Percentiles rank a stretch among this genome's conserved stretches.
Evolutionary conservation across 2,329 filamentous ascomycete genomes (phyloP).

Genomic region (Epichloe scottii): DNA sequence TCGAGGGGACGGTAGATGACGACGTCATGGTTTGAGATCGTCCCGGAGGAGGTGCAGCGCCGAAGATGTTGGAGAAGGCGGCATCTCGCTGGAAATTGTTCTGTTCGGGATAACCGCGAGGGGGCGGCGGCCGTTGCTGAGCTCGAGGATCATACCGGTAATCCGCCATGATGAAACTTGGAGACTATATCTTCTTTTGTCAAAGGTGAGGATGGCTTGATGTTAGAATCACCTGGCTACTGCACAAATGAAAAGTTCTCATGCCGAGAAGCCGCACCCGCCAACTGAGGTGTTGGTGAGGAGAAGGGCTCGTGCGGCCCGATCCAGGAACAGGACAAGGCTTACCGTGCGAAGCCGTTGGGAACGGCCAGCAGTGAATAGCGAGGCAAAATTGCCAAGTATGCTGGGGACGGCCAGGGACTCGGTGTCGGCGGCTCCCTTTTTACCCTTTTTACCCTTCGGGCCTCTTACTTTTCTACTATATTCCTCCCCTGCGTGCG

Average conservation of each 20-base stretch:
- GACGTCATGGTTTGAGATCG: conserved; percentile 94
- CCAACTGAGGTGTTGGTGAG: neutral
- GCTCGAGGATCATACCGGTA: conserved; percentile 42
- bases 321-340: neutral
- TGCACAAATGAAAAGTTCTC: neutral
- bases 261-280: neutral
- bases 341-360: conserved; percentile 4
- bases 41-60: conserved; percentile 70
- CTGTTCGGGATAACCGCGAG: conserved; percentile 36
- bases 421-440: neutral
- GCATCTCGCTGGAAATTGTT: conserved; percentile 70
- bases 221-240: neutral
- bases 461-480: neutral
- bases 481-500: neutral
- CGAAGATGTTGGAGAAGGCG: conserved; percentile 94
- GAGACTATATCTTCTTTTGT: neutral
- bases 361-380: conserved; percentile 2
- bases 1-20: conserved; percentile 45
- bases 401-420: neutral
- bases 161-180: conserved; percentile 37
- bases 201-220: neutral
- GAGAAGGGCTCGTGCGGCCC: neutral
- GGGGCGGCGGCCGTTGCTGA: conserved; percentile 25
- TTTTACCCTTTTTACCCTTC: neutral
- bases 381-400: conserved; percentile 2